phyloP scores from a whole-genome alignment of 176 grass and related monocot genomes.

The Oryza longistaminata region DNA sequence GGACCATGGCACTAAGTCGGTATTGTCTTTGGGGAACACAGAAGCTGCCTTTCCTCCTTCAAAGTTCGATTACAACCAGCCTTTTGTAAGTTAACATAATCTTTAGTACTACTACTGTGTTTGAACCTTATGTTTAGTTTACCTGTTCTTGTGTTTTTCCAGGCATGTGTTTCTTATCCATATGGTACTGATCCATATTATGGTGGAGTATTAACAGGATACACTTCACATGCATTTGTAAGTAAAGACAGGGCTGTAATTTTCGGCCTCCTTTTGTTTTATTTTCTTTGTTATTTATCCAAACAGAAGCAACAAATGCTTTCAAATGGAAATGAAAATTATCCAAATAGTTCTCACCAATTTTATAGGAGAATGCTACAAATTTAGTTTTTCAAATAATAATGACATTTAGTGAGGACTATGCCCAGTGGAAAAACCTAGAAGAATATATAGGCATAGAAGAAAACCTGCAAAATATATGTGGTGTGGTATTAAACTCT shows the following conservation, averaged over 20 bases:
- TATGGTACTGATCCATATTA: constrained; percentile 48
- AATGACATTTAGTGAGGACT: background rate
- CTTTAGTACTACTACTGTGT: background rate
- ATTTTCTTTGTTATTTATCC: constrained; percentile 8
- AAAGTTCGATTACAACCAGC: constrained; percentile 48
- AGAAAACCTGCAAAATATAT: background rate
- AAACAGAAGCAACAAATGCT: background rate
- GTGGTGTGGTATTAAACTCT: background rate
- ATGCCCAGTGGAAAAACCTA: background rate
- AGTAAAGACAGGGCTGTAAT: background rate
- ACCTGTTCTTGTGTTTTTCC: constrained; percentile 12
- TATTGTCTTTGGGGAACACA: constrained; percentile 31
- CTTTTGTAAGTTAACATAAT: constrained; percentile 50
- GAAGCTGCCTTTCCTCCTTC: constrained; percentile 44
- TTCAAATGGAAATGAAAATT: constrained; percentile 4
- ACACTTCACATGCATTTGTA: constrained; percentile 37
- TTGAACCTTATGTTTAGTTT: constrained; percentile 2
- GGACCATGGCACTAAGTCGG: constrained; percentile 36
- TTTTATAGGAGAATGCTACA: background rate
- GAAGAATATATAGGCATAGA: background rate
- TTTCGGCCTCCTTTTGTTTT: background rate
- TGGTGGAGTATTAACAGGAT: constrained; percentile 53
- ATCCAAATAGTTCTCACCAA: background rate
- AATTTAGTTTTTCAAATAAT: background rate
- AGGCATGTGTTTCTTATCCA: constrained; percentile 50